Evolutionary conservation across 495 filamentous ascomycete species (phyloP).

Genomic region (Pseudevernia furfuracea): DNA sequence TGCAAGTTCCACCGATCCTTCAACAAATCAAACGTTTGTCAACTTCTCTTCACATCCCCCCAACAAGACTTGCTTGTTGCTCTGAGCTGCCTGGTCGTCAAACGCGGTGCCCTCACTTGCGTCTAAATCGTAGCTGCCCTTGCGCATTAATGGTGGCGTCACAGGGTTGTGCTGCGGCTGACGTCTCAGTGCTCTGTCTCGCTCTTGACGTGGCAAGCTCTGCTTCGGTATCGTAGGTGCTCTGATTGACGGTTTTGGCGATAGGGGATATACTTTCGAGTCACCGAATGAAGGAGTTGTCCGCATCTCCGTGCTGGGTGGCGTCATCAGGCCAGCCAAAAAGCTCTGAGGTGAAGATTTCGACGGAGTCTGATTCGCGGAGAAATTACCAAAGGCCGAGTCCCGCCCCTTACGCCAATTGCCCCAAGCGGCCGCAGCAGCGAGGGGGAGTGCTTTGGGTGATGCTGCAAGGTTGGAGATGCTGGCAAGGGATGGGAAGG

Average conservation of each 20-base stretch:
- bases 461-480: slow-evolving; percentile 62
- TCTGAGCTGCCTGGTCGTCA: slow-evolving; percentile 38
- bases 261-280: slow-evolving; percentile 33
- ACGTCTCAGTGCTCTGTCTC: neutral
- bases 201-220: slow-evolving; percentile 12
- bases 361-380: slow-evolving; percentile 53
- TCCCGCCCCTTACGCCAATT: slow-evolving; percentile 66
- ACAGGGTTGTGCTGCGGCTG: slow-evolving; percentile 39
- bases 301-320: slow-evolving; percentile 62
- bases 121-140: slow-evolving; percentile 64
- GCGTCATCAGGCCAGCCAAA: slow-evolving; percentile 74
- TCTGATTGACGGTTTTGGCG: slow-evolving; percentile 31
- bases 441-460: slow-evolving; percentile 71
- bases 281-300: slow-evolving; percentile 38
- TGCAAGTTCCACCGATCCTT: neutral
- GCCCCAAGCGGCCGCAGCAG: slow-evolving; percentile 75
- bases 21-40: slow-evolving; percentile 1
- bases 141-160: slow-evolving; percentile 64
- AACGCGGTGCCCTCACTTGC: slow-evolving; percentile 53
- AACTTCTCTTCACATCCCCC: neutral
- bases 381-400: slow-evolving; percentile 35
- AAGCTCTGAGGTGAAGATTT: slow-evolving; percentile 46
- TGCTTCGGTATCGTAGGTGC: slow-evolving; percentile 23
- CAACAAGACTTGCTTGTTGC: slow-evolving; percentile 7
- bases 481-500: slow-evolving; percentile 46